phyloP scores from a whole-genome alignment of 2,329 filamentous ascomycete species.

The Clonostachys sp. region DNA sequence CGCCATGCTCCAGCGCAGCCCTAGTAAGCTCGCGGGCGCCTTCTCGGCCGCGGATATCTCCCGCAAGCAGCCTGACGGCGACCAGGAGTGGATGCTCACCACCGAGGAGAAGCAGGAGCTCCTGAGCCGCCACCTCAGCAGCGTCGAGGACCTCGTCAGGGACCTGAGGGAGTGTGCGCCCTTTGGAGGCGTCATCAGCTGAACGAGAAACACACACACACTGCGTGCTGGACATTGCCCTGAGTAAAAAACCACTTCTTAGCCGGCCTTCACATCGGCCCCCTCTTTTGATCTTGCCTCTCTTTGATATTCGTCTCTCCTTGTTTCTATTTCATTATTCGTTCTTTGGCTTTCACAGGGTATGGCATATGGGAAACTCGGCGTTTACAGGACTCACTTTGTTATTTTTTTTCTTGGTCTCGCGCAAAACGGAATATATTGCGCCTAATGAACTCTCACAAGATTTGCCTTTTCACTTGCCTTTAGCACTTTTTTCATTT shows the following conservation, averaged over 20 bases:
- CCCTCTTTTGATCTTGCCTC: background rate
- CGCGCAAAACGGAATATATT: background rate
- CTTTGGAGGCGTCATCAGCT: conserved; percentile 59
- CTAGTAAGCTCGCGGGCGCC: conserved; percentile 61
- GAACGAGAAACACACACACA: conserved; percentile 1
- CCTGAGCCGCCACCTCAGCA: conserved; percentile 72
- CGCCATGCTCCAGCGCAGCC: conserved; percentile 58
- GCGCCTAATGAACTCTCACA: too few species aligned
- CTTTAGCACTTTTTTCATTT: background rate
- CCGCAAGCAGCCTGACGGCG: conserved; percentile 15
- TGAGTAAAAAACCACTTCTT: too few species aligned
- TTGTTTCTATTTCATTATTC: conserved; percentile 1
- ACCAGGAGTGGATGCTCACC: conserved; percentile 45
- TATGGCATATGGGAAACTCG: background rate
- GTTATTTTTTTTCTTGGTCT: background rate
- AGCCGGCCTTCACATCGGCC: too few species aligned
- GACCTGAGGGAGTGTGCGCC: conserved; percentile 77
- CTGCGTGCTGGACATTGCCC: background rate
- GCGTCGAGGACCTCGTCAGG: conserved; percentile 79
- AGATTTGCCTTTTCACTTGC: background rate
- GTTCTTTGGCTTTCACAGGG: background rate
- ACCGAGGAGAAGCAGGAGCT: conserved; percentile 80
- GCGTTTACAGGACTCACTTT: background rate
- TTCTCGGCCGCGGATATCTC: conserved; percentile 33
- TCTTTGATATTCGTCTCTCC: conserved; percentile 1